These are phyloP conservation scores for Trypanosomatidae sp. DNA, from an alignment of 208 protist genomes.

Conservation along the genomic window DNA sequence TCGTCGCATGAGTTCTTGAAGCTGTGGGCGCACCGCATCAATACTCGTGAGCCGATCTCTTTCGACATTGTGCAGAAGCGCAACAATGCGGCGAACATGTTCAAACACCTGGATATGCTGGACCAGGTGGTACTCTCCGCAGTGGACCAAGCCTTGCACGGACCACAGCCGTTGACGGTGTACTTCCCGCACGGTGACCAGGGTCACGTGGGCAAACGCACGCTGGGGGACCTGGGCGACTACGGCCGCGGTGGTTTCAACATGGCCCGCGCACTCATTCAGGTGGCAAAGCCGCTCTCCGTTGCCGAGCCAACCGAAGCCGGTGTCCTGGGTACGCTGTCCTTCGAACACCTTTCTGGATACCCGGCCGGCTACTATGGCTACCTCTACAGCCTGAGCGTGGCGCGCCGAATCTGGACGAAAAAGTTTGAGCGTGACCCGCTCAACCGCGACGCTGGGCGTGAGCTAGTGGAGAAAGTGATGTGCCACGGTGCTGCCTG, in stretches of 20 bases:
- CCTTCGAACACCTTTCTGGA: conserved; percentile 89
- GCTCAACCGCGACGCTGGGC: conserved; percentile 81
- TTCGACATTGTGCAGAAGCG: conserved; percentile 87
- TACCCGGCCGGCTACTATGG: conserved; percentile 94
- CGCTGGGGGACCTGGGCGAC: conserved; percentile 71
- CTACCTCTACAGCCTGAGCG: conserved; percentile 91
- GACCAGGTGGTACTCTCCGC: conserved; percentile 88
- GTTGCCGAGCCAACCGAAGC: conserved; percentile 70
- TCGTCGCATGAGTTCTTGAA: conserved; percentile 90
- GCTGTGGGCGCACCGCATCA: conserved; percentile 87
- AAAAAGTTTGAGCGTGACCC: conserved; percentile 90
- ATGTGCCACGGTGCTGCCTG: conserved; percentile 87
- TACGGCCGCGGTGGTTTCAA: conserved; percentile 80
- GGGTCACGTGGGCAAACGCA: conserved; percentile 75
- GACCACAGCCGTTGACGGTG: conserved; percentile 84
- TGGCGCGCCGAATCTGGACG: conserved; percentile 88
- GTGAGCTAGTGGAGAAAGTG: conserved; percentile 82
- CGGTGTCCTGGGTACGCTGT: conserved; percentile 74
- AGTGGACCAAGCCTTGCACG: conserved; percentile 89
- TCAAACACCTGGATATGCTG: conserved; percentile 85
- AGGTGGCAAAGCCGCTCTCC: conserved; percentile 78
- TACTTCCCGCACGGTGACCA: conserved; percentile 82
- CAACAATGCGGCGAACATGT: conserved; percentile 85
- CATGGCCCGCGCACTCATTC: conserved; percentile 76
- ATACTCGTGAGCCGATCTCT: conserved; percentile 88